Conservation (phyloP, 306 rosid genomes). For the Rosa rugosa region DNA sequence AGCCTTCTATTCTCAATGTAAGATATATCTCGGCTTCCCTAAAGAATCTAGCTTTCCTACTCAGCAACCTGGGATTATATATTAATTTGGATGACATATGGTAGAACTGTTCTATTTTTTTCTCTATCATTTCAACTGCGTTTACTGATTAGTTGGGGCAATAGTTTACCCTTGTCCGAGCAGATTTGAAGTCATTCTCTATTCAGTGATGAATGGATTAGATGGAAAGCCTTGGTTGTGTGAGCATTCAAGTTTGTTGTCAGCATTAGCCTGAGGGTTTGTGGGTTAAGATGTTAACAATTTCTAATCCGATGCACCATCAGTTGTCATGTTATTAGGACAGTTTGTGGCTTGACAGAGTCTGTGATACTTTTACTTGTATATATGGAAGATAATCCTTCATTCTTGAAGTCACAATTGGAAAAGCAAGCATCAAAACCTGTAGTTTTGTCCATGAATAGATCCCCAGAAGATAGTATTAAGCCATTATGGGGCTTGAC, state of each 20-base stretch:
- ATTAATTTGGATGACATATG: not conserved
- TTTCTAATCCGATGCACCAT: not conserved
- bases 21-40: conserved; percentile 31
- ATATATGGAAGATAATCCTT: not conserved
- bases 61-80: not conserved
- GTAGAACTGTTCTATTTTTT: not conserved
- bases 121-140: not conserved
- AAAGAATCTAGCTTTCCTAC: not conserved
- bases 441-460: not conserved
- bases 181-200: not conserved
- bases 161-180: not conserved
- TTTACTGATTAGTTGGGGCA: not conserved
- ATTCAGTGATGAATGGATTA: not conserved
- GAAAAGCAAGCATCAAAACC: not conserved
- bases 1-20: conserved; percentile 93
- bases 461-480: not conserved
- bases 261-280: not conserved
- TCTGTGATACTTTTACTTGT: not conserved
- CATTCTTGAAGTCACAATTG: not conserved
- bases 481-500: not conserved
- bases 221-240: not conserved
- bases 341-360: conserved; percentile 2
- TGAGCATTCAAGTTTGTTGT: not conserved
- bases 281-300: not conserved
- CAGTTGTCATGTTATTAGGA: not conserved